phyloP scores from a whole-genome alignment of 1,139 yeast genomes.

The Arxiozyma heterogenica region DNA sequence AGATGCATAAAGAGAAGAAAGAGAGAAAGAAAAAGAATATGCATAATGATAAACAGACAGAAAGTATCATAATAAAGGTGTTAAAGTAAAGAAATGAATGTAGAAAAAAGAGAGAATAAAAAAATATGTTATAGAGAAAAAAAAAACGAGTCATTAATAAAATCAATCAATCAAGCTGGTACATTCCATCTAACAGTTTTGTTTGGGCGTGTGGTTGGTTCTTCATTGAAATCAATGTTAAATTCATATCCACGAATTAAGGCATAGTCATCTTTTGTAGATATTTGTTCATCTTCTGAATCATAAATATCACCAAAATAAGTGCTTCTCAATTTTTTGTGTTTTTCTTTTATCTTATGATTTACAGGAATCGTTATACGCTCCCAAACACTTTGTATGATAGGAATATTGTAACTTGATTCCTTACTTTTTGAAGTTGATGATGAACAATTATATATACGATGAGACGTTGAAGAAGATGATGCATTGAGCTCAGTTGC shows the following conservation, averaged over 20 bases:
- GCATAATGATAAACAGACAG: no score
- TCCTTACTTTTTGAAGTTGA: slow-evolving; percentile 1
- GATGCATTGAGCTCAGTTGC: slow-evolving; percentile 68
- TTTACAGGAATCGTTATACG: slow-evolving; percentile 15
- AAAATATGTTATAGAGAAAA: no score
- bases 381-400: slow-evolving; percentile 13
- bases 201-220: background rate
- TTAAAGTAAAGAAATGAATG: background rate
- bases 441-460: background rate
- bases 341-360: slow-evolving; percentile 10
- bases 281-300: background rate
- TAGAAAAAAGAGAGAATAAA: no score
- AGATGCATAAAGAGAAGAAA: no score
- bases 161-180: slow-evolving; percentile 12
- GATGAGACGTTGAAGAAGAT: background rate
- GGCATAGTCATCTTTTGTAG: slow-evolving; percentile 9
- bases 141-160: no score
- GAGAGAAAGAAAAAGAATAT: no score
- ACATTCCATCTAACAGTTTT: slow-evolving; percentile 41
- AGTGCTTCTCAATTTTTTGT: slow-evolving; percentile 8
- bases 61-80: background rate
- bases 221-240: background rate
- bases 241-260: slow-evolving; percentile 13
- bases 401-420: slow-evolving; percentile 53
- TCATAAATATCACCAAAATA: slow-evolving; percentile 6